phyloP scores from a whole-genome alignment of 2,329 filamentous ascomycete genomes.

The Alternaria postmessia region DNA sequence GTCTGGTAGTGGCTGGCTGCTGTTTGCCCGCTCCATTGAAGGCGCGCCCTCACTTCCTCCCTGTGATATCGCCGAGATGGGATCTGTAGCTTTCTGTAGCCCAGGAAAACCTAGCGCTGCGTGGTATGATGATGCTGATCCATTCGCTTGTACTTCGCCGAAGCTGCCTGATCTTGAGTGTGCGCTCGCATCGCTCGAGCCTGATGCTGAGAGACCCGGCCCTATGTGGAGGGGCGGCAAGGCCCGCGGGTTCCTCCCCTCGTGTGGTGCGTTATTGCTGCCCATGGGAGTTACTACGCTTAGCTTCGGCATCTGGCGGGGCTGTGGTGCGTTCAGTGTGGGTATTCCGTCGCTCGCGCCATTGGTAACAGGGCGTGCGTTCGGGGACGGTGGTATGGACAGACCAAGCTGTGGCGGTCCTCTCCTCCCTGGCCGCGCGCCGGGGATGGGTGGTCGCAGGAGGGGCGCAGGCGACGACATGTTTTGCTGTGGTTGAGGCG shows the following conservation, averaged over 20 bases:
- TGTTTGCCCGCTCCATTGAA: constrained; percentile 81
- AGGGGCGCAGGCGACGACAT: constrained; percentile 83
- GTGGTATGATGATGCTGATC: constrained; percentile 82
- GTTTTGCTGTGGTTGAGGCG: constrained; percentile 49
- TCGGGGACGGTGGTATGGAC: constrained; percentile 88
- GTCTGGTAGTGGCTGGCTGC: constrained; percentile 76
- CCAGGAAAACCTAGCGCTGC: constrained; percentile 85
- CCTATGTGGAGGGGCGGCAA: constrained; percentile 63
- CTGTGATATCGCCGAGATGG: constrained; percentile 87
- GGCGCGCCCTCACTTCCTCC: constrained; percentile 72
- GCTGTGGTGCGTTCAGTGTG: constrained; percentile 54
- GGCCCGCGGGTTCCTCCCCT: constrained; percentile 64
- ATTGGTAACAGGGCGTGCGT: constrained; percentile 78
- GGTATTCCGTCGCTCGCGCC: constrained; percentile 55
- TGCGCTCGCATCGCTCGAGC: constrained; percentile 80
- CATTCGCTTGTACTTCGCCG: constrained; percentile 79
- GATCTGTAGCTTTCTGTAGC: constrained; percentile 74
- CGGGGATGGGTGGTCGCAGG: constrained; percentile 82
- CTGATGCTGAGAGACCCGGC: constrained; percentile 69
- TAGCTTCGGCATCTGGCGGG: constrained; percentile 74
- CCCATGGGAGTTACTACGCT: constrained; percentile 90
- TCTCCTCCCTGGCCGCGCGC: constrained; percentile 65
- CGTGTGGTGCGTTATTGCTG: constrained; percentile 75
- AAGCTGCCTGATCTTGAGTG: constrained; percentile 88
- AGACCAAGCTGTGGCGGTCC: constrained; percentile 82